These are phyloP conservation scores for Gastrodia elata DNA, from an alignment of 106 monocot genomes.

Conservation along the genomic window DNA sequence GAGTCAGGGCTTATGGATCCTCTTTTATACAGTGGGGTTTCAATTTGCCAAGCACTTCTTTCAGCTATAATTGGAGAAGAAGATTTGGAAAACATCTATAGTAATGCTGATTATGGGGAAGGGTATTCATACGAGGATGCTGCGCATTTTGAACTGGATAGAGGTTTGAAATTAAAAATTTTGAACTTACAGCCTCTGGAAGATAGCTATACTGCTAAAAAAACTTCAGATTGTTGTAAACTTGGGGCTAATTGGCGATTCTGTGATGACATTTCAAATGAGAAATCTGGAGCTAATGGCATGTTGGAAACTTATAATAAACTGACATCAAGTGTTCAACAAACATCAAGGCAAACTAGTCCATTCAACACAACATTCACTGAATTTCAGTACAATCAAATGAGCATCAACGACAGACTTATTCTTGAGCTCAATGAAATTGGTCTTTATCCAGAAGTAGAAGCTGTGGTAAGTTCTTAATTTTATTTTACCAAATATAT, in stretches of 20 bases:
- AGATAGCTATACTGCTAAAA: conserved; percentile 17
- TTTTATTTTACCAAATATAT: neutral
- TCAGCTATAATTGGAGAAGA: conserved; percentile 63
- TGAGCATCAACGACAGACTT: conserved; percentile 46
- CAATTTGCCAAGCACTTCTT: conserved; percentile 61
- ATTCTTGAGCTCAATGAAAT: conserved; percentile 61
- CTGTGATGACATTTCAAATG: conserved; percentile 17
- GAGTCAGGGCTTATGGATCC: conserved; percentile 24
- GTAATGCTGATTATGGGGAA: conserved; percentile 17
- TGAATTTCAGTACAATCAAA: conserved; percentile 39
- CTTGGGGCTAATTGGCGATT: conserved; percentile 17
- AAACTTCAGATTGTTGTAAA: conserved; percentile 20
- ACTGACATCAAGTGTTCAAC: neutral
- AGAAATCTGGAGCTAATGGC: conserved; percentile 18
- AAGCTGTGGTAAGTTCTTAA: conserved; percentile 42
- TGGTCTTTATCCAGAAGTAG: conserved; percentile 49
- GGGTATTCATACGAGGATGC: conserved; percentile 16
- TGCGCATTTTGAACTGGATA: conserved; percentile 21
- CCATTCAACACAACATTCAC: conserved; percentile 7
- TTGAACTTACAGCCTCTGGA: conserved; percentile 7
- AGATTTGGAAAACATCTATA: conserved; percentile 27
- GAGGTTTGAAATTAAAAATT: conserved; percentile 19
- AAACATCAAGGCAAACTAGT: neutral
- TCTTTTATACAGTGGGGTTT: conserved; percentile 37
- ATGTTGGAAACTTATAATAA: neutral